Percentiles rank a stretch among this genome's conserved stretches.
phyloP scores from a whole-genome alignment of 495 filamentous ascomycete genomes.

The Coniosporium apollinis region DNA sequence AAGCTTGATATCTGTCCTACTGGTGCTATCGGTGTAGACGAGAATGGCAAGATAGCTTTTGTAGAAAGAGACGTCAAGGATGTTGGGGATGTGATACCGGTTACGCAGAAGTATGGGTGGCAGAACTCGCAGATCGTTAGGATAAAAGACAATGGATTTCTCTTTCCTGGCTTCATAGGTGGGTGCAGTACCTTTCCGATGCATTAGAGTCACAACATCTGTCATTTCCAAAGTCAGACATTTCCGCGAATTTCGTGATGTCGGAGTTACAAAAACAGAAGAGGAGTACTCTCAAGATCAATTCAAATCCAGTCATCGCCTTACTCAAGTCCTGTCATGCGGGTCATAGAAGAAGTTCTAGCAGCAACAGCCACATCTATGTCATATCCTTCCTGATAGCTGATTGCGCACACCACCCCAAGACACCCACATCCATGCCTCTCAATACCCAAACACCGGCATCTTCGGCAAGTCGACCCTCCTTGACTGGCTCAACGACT shows the following conservation, averaged over 20 bases:
- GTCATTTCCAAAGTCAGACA: neutral
- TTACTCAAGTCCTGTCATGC: neutral
- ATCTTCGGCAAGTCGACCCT: slow-evolving; percentile 83
- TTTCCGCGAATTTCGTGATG: neutral
- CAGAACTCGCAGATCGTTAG: slow-evolving; percentile 22
- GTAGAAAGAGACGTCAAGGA: slow-evolving; percentile 24
- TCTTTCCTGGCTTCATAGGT: slow-evolving; percentile 92
- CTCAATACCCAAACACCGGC: slow-evolving; percentile 83
- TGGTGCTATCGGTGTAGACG: slow-evolving; percentile 49
- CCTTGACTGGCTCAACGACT: slow-evolving; percentile 77
- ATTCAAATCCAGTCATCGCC: neutral
- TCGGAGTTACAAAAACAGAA: neutral
- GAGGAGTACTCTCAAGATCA: neutral
- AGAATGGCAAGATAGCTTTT: slow-evolving; percentile 46
- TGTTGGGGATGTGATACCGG: slow-evolving; percentile 13
- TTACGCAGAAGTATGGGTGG: slow-evolving; percentile 29
- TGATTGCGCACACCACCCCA: too few species aligned
- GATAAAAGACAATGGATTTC: slow-evolving; percentile 38
- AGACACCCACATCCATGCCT: slow-evolving; percentile 91
- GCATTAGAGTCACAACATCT: slow-evolving; percentile 2
- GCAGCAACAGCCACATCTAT: neutral
- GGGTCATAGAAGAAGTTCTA: slow-evolving; percentile 1
- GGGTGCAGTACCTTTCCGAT: slow-evolving; percentile 5
- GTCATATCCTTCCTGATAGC: neutral
- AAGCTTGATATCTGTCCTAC: slow-evolving; percentile 41